A percentile compares a stretch with the other conserved stretches of the same genome.
These are phyloP conservation scores for Crithidia sp. DNA, from an alignment of 208 protist species.

Conservation along the genomic window DNA sequence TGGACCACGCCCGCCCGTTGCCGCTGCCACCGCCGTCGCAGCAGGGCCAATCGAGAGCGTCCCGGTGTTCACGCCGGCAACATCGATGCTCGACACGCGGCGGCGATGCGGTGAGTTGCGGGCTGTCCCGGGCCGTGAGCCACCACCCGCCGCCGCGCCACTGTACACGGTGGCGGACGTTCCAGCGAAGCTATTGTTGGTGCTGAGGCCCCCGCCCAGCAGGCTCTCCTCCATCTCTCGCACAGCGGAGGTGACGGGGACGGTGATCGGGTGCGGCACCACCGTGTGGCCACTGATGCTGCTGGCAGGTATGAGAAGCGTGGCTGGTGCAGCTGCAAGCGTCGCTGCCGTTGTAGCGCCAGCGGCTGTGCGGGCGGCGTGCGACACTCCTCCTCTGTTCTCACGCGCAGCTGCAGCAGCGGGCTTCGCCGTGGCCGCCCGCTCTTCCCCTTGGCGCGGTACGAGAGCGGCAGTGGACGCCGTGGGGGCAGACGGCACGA, in stretches of 20 bases:
- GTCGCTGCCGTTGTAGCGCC: not conserved
- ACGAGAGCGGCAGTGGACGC: not conserved
- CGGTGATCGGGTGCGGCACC: not conserved
- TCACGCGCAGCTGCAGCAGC: too few relatives aligned
- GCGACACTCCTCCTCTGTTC: too few relatives aligned
- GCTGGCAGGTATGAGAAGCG: not conserved
- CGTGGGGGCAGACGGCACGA: not conserved
- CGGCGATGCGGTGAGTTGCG: constrained; percentile 3
- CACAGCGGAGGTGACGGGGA: constrained; percentile 1
- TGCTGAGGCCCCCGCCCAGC: not conserved
- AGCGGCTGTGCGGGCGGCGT: not conserved
- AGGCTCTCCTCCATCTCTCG: constrained; percentile 16
- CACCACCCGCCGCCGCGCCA: not conserved
- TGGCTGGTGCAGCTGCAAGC: not conserved
- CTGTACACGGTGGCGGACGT: not conserved
- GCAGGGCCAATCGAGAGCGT: not conserved
- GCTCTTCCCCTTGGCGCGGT: not conserved
- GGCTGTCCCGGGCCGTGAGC: not conserved
- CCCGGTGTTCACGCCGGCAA: not conserved
- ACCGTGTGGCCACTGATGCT: not conserved
- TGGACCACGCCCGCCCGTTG: not conserved
- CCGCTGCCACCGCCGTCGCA: not conserved
- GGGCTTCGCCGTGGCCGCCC: too few relatives aligned
- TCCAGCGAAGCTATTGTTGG: constrained; percentile 3
- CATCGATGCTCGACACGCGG: constrained; percentile 1